phyloP scores from a whole-genome alignment of 1,284 basidiomycete species.

The Malassezia nana region DNA sequence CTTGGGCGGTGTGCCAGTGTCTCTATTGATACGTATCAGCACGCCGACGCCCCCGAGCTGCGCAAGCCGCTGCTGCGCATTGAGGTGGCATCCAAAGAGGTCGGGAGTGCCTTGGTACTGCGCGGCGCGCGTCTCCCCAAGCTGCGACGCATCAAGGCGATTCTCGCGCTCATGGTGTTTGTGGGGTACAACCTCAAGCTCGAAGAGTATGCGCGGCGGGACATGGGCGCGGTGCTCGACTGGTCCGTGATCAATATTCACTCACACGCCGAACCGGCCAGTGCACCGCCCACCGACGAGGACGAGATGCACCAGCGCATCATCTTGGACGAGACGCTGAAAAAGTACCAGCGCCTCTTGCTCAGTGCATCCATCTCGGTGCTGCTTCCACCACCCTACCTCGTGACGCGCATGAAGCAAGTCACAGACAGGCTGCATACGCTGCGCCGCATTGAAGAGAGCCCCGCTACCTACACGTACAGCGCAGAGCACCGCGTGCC shows the following conservation, averaged over 20 bases:
- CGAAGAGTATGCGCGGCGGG: conserved; percentile 88
- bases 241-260: conserved; percentile 14
- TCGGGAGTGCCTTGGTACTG: conserved; percentile 85
- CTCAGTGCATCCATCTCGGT: conserved; percentile 34
- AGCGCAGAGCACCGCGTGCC: not conserved
- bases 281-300: conserved; percentile 22
- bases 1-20: conserved; percentile 83
- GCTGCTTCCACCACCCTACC: conserved; percentile 28
- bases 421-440: conserved; percentile 28
- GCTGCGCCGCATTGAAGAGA: conserved; percentile 1
- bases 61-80: conserved; percentile 96
- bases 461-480: not conserved
- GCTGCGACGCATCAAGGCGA: conserved; percentile 75
- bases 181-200: conserved; percentile 81
- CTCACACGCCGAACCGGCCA: conserved; percentile 11
- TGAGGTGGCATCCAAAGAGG: conserved; percentile 70
- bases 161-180: conserved; percentile 80
- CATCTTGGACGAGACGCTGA: conserved; percentile 22
- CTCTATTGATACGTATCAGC: conserved; percentile 84
- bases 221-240: conserved; percentile 53
- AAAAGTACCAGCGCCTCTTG: conserved; percentile 29
- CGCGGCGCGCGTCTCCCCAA: conserved; percentile 75
- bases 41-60: conserved; percentile 53
- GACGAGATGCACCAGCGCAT: conserved; percentile 54
- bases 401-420: conserved; percentile 27